Conservation (phyloP, 352 stramenopile species). For the Aphanomyces cochlioides region DNA sequence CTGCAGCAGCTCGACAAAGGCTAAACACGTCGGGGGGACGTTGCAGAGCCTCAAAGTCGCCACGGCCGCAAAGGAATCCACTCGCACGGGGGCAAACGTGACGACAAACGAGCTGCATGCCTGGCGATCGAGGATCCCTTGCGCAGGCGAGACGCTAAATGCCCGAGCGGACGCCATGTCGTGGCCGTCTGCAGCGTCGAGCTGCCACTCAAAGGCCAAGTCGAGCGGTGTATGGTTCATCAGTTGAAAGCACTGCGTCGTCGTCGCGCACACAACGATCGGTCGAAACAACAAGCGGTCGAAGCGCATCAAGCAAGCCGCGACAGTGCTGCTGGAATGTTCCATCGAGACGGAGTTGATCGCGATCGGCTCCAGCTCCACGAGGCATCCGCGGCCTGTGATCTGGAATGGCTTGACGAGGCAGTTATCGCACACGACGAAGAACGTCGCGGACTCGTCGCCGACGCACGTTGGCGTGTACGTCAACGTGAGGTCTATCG, state of each 20-base stretch:
- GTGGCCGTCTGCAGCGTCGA: constrained; percentile 28
- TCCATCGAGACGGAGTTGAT: constrained; percentile 54
- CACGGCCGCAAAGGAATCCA: constrained; percentile 7
- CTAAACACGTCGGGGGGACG: constrained; percentile 23
- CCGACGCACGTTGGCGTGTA: constrained; percentile 58
- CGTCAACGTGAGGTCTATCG: constrained; percentile 44
- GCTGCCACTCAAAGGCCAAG: constrained; percentile 52
- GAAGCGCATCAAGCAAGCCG: constrained; percentile 46
- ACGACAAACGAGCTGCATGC: constrained; percentile 46
- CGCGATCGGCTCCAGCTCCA: constrained; percentile 48
- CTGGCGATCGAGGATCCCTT: constrained; percentile 43
- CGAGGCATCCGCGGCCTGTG: constrained; percentile 58
- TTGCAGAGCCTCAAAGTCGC: constrained; percentile 16
- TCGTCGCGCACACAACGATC: constrained; percentile 39
- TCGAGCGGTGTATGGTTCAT: constrained; percentile 65
- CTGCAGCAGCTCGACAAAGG: not conserved
- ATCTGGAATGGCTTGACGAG: constrained; percentile 70
- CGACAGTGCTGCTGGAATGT: constrained; percentile 4
- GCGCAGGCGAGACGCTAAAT: constrained; percentile 42
- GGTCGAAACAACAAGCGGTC: constrained; percentile 50
- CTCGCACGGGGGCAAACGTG: constrained; percentile 39
- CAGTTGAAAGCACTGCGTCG: constrained; percentile 46
- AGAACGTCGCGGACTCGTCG: constrained; percentile 57
- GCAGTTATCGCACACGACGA: constrained; percentile 83
- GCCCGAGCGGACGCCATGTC: no score